Percentiles rank a stretch among this genome's conserved stretches.
Evolutionary conservation across 495 filamentous ascomycete species (phyloP).

Genomic region (Lichenothelia convexa): DNA sequence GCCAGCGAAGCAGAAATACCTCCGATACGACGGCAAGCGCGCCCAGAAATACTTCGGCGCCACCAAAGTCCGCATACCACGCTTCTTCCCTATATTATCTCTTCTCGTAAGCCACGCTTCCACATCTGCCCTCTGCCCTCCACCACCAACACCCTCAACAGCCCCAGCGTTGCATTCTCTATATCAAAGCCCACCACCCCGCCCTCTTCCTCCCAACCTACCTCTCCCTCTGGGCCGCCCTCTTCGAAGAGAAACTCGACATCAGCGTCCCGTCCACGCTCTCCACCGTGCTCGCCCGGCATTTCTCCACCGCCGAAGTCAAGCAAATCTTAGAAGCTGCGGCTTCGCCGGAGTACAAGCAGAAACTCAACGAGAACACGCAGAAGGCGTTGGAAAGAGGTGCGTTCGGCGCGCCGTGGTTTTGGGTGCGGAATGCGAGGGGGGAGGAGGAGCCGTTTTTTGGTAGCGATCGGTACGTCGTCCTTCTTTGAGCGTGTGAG

Average conservation of each 20-base stretch:
- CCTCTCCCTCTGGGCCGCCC: conserved; percentile 25
- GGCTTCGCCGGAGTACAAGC: conserved; percentile 34
- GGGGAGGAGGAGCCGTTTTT: conserved; percentile 53
- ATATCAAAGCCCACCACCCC: conserved; percentile 37
- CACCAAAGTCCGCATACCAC: conserved; percentile 25
- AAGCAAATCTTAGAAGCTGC: conserved; percentile 33
- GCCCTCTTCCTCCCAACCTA: conserved; percentile 26
- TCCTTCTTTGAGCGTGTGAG: background rate
- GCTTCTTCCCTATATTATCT: conserved; percentile 33
- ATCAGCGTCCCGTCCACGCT: conserved; percentile 30
- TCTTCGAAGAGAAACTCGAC: conserved; percentile 30
- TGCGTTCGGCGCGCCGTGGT: conserved; percentile 60
- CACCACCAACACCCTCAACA: conserved; percentile 10
- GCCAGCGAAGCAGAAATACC: conserved; percentile 44
- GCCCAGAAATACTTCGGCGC: conserved; percentile 36
- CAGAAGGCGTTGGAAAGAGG: conserved; percentile 39
- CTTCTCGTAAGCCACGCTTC: conserved; percentile 20
- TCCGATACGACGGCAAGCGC: conserved; percentile 33
- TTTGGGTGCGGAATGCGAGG: conserved; percentile 43
- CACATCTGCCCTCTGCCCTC: background rate
- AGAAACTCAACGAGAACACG: conserved; percentile 37
- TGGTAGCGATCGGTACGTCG: conserved; percentile 49
- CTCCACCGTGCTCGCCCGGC: conserved; percentile 15
- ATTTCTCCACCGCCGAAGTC: conserved; percentile 27
- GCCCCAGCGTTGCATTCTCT: conserved; percentile 46